Base-by-base conservation (phyloP, 441 rosid species). In the Mallotus japonicus region DNA sequence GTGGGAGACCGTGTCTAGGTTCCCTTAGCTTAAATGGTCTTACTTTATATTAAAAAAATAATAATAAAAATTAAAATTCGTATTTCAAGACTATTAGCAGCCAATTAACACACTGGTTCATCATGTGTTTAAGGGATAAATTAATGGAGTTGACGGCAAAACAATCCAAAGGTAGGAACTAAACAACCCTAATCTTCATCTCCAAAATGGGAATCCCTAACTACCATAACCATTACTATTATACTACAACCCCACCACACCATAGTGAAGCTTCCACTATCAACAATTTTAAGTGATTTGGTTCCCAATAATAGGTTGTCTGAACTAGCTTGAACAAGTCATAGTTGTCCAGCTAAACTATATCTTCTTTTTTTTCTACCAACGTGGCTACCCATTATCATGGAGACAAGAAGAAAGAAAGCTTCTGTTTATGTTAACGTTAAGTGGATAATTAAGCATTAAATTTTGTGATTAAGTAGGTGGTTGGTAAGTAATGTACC, bases 1-100 rank as follows among this genome's bases (percentile, higher is more conserved):
- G 95, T 91, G 92, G 97, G 93, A 81, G 90, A 87, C 95, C 71
- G 91, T 83, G 93, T 80, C 84, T 62, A 20, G 73, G 74, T 82
- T 83, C 80, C 72, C 76, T 51, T 59, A 53, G 68, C 73, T 53
- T 49, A 60, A 65, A 46, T 57, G n/a, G 62, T 57, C 67, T 50
- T 37, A 37, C 6, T 37, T 37, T 28, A 28, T 28, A 28, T 28
- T 28, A 28, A 28, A 37, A 37, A 37, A 37, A 37, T 4, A 37
- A 37, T 4, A 37, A 37, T 22, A 24, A 65, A 60, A 54, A 12
- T 32, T 37, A 37, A 37, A n/a, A 42, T 62, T 68, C n/a, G 50
- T 4, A 16, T 54, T 46, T 34, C 66, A 70, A 71, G 50, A 53
- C 70, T 20, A 65, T 57, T 64, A 65, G 54, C 73, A 61, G 17